Evolutionary conservation across 2,329 filamentous ascomycete species (phyloP), one percentile per base, ranked within the genome.

Genomic region (Penicillium sp.): DNA sequence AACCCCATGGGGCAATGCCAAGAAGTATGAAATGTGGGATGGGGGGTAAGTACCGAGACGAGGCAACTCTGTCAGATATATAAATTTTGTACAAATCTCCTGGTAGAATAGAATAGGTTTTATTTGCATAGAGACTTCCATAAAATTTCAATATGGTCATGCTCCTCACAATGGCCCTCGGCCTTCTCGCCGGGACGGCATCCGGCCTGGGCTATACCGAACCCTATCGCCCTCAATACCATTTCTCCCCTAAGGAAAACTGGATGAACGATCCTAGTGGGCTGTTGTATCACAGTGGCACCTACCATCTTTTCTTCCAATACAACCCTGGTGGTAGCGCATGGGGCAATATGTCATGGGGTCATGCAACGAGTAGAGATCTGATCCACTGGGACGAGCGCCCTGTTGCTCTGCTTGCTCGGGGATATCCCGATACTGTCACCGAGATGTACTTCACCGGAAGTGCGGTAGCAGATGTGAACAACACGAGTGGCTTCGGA

Each of bases 401-500:
- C 63, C 80, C 81, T 6, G 83, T 88, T 59, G 85, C 85, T 10
- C 72, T 88, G 4, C 61, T 62, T 23, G 61, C 65, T 23, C 59
- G 60, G 10, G 65, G 65, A 18, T 82, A 74, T 44, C 80, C 80
- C 0, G 72, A 76, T 0, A 72, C 77, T 29, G 66, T 78, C 18
- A 72, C 68, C 0, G 70, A 74, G 13, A 77, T 71, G 52, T 78
- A 82, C 41, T 84, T 80, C 58, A 80, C 79, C 0, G 81, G 84
- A 31, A 85, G 80, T 46, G 78, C 76, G 7, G 83, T 87, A 0
- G 72, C 85, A 23, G 86, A 88, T 63, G 68, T 68, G 12, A 82
- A 87, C 65, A 88, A 88, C 65, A 86, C 85, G 0, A 86, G 83
- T 15, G 85, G 85, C 1, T 85, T 88, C 73, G 87, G 87, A 60